Conservation (phyloP, 2,329 filamentous ascomycete species). For the Pyrenophora teres region DNA sequence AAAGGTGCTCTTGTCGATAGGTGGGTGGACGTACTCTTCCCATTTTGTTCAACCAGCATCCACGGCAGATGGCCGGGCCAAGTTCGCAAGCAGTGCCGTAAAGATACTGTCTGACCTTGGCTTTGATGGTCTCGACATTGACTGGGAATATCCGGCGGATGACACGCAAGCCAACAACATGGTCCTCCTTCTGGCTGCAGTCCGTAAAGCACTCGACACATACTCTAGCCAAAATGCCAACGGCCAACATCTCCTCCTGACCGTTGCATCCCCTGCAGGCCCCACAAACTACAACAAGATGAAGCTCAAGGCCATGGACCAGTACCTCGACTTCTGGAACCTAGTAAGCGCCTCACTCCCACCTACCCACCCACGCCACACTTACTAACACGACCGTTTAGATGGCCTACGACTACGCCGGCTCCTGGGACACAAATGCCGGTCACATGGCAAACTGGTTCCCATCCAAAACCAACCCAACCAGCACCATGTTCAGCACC, state of each 20-base stretch:
- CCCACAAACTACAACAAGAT: constrained; percentile 52
- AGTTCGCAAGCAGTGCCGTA: constrained; percentile 43
- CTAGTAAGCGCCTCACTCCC: constrained; percentile 41
- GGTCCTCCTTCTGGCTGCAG: constrained; percentile 39
- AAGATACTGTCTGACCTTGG: constrained; percentile 41
- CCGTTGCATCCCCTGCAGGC: constrained; percentile 53
- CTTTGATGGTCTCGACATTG: constrained; percentile 47
- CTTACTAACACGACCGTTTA: neutral
- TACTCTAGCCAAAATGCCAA: constrained; percentile 49
- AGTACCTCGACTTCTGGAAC: constrained; percentile 58
- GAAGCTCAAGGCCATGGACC: constrained; percentile 52
- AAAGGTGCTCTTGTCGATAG: constrained; percentile 46
- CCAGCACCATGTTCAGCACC: constrained; percentile 44
- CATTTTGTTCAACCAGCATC: constrained; percentile 43
- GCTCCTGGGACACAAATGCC: constrained; percentile 41
- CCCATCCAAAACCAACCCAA: constrained; percentile 30
- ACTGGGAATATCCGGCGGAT: constrained; percentile 46
- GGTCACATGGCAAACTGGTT: constrained; percentile 43
- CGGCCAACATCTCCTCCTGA: constrained; percentile 52
- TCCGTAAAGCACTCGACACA: constrained; percentile 44
- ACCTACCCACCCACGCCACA: too few relatives aligned
- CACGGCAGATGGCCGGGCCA: constrained; percentile 35
- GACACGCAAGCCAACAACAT: constrained; percentile 41
- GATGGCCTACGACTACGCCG: constrained; percentile 82
- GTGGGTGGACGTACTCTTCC: constrained; percentile 47